Conservation (phyloP, 192 early-diverging fungal species). For the Podila minutissima region DNA sequence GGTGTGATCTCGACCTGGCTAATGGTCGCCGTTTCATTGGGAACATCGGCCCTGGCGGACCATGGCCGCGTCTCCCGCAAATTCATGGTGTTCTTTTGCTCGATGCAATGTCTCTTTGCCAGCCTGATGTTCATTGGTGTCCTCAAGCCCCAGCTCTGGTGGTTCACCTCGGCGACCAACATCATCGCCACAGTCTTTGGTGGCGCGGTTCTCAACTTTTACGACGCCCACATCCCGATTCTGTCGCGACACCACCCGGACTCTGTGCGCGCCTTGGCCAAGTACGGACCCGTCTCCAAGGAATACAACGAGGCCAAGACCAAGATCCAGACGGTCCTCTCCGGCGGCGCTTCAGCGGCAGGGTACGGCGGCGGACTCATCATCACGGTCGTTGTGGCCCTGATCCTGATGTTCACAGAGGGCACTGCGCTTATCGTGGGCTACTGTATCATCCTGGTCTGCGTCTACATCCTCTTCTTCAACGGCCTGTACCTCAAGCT, state of each 20-base stretch:
- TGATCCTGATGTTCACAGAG: conserved; percentile 29
- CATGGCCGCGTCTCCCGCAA: conserved; percentile 35
- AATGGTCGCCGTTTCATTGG: conserved; percentile 40
- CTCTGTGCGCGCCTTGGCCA: conserved; percentile 21
- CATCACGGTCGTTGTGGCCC: conserved; percentile 38
- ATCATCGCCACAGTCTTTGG: conserved; percentile 22
- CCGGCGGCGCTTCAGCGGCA: conserved; percentile 44
- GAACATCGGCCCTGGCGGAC: conserved; percentile 51
- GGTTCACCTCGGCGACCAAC: conserved; percentile 16
- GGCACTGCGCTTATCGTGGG: conserved; percentile 36
- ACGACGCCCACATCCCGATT: conserved; percentile 56
- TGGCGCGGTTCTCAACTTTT: conserved; percentile 49
- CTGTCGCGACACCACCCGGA: conserved; percentile 50
- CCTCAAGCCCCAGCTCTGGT: conserved; percentile 24
- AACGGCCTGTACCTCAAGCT: conserved; percentile 33
- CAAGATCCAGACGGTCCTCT: conserved; percentile 47
- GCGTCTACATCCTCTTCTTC: conserved; percentile 55
- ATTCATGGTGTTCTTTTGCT: conserved; percentile 28
- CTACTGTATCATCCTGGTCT: conserved; percentile 44
- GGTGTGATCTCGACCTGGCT: conserved; percentile 37
- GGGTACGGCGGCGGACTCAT: conserved; percentile 47
- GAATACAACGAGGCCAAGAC: conserved; percentile 29
- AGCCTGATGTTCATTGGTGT: conserved; percentile 46
- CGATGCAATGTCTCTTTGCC: conserved; percentile 16
- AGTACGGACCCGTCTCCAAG: conserved; percentile 18